Evolutionary conservation across 1,284 basidiomycete genomes (phyloP).

Genomic region (Amylostereum areolatum): DNA sequence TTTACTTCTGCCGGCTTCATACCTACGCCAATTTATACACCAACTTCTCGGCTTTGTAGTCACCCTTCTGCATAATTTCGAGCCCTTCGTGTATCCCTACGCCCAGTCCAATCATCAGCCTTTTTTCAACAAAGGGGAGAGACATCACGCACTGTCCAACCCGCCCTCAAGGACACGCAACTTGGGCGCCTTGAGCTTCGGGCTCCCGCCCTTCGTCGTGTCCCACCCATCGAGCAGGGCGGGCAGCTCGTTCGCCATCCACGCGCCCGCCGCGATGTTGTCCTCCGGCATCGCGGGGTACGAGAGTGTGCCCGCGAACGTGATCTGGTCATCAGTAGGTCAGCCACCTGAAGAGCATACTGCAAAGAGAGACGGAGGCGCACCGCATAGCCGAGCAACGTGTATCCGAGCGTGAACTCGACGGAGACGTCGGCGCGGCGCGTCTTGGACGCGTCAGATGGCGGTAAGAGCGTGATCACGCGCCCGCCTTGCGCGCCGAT

Average conservation of each 20-base stretch:
- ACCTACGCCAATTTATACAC: neutral
- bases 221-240: neutral
- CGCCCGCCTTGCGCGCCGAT: too few relatives aligned
- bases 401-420: neutral
- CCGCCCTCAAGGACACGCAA: neutral
- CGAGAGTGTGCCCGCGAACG: neutral
- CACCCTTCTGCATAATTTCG: neutral
- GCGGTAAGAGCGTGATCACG: neutral
- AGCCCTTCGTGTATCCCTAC: neutral
- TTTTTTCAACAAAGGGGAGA: neutral
- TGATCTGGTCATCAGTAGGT: too few relatives aligned
- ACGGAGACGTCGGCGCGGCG: conserved; percentile 1
- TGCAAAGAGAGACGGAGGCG: too few relatives aligned
- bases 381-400: neutral
- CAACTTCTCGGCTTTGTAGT: neutral
- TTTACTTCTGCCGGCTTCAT: too few relatives aligned
- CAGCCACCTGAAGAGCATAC: too few relatives aligned
- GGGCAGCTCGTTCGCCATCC: neutral
- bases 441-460: neutral
- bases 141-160: neutral
- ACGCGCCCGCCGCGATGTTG: neutral
- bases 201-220: too few relatives aligned
- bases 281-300: conserved; percentile 1
- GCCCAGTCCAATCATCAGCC: neutral
- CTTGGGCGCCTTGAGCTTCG: neutral